Conservation (phyloP, 805 yeast species). For the Wickerhamomyces alni region DNA sequence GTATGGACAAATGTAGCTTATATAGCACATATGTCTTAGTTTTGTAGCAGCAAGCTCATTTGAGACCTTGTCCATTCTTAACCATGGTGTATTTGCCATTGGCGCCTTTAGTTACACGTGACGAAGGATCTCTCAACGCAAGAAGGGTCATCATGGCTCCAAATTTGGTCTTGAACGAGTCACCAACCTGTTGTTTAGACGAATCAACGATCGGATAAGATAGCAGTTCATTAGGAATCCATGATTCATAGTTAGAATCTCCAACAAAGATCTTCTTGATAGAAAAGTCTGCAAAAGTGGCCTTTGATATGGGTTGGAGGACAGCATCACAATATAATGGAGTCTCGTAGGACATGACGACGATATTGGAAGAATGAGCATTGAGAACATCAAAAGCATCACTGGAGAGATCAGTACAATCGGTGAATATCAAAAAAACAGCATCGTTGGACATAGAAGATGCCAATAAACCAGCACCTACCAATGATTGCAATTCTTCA, state of each 20-base stretch:
- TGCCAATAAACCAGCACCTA: not conserved
- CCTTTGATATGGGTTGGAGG: no score
- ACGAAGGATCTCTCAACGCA: no score
- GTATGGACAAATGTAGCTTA: no score
- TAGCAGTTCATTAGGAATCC: not conserved
- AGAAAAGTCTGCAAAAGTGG: not conserved
- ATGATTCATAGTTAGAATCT: not conserved
- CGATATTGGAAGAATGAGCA: not conserved
- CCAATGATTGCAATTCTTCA: not conserved
- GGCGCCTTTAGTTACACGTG: no score
- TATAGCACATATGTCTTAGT: no score
- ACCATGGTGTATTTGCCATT: no score
- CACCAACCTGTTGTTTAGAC: not conserved
- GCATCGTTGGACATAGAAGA: not conserved
- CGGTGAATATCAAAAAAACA: not conserved
- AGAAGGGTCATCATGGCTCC: no score
- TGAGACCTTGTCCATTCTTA: no score
- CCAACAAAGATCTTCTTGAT: not conserved
- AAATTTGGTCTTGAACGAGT: no score
- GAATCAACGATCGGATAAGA: not conserved
- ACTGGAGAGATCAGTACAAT: not conserved
- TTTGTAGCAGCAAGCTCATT: no score
- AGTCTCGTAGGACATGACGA: not conserved
- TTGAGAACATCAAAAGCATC: not conserved
- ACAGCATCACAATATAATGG: no score